These are phyloP conservation scores for Athelia psychrophila DNA, from an alignment of 1,284 basidiomycete genomes.

Conservation along the genomic window DNA sequence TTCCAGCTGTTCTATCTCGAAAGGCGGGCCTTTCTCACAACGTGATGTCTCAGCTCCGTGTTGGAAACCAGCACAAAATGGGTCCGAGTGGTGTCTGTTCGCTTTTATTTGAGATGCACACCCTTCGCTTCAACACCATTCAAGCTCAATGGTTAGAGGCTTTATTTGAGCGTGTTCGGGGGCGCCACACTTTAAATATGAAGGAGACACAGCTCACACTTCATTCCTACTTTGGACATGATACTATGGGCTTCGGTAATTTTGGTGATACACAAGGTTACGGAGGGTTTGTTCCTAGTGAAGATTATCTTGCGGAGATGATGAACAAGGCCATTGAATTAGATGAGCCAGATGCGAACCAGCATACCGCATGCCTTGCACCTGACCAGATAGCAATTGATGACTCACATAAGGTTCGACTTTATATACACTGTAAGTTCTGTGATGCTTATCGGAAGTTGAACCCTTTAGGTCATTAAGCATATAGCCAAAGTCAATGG, in stretches of 20 bases:
- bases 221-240: background rate
- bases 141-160: background rate
- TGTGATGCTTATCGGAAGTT: constrained; percentile 4
- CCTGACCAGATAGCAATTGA: constrained; percentile 6
- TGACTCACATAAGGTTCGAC: constrained; percentile 8
- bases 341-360: constrained; percentile 6
- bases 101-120: background rate
- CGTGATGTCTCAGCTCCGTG: background rate
- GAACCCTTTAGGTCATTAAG: constrained; percentile 8
- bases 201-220: background rate
- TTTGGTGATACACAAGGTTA: background rate
- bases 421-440: background rate
- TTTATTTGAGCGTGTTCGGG: background rate
- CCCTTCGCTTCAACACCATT: background rate
- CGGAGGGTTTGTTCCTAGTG: background rate
- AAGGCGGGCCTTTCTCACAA: background rate
- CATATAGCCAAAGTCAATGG: constrained; percentile 8
- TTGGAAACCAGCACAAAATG: background rate
- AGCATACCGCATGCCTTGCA: constrained; percentile 7
- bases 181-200: background rate
- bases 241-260: background rate
- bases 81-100: background rate
- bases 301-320: background rate
- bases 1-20: background rate
- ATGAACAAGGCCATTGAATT: background rate